Evolutionary conservation across 176 grass and related monocot genomes (phyloP).

Genomic region (Chrysopogon serrulatus): DNA sequence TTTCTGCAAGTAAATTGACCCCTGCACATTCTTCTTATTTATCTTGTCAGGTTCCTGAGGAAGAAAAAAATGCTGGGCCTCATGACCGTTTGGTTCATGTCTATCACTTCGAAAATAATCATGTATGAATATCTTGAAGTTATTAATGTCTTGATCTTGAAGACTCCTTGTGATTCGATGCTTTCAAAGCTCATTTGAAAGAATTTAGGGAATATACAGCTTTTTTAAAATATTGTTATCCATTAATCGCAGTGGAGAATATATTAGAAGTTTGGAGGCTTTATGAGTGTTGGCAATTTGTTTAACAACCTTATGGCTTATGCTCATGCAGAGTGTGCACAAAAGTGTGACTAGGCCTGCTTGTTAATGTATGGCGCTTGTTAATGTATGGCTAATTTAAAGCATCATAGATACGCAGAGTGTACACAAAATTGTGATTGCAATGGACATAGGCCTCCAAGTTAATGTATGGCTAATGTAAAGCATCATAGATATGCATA

Average conservation of each 20-base stretch:
- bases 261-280: not conserved
- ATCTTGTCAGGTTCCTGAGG: slow-evolving; percentile 50
- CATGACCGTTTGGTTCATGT: slow-evolving; percentile 64
- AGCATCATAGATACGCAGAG: not conserved
- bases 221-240: not conserved
- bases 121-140: slow-evolving; percentile 12
- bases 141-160: slow-evolving; percentile 8
- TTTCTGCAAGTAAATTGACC: not conserved
- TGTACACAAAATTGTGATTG: not conserved
- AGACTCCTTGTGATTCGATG: not conserved
- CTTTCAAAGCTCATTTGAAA: slow-evolving; percentile 12
- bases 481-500: not conserved
- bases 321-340: not conserved
- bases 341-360: too few relatives aligned
- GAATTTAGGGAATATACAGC: not conserved
- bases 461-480: not conserved
- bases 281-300: not conserved
- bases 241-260: not conserved
- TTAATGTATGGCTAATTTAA: not conserved
- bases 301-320: not conserved
- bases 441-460: not conserved
- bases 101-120: slow-evolving; percentile 53
- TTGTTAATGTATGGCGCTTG: too few relatives aligned
- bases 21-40: not conserved
- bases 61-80: slow-evolving; percentile 49